A percentile compares a stretch with the other conserved stretches of the same genome.
Evolutionary conservation across 139 green algal genomes (phyloP).

Genomic region (Spirogloea muscicola): DNA sequence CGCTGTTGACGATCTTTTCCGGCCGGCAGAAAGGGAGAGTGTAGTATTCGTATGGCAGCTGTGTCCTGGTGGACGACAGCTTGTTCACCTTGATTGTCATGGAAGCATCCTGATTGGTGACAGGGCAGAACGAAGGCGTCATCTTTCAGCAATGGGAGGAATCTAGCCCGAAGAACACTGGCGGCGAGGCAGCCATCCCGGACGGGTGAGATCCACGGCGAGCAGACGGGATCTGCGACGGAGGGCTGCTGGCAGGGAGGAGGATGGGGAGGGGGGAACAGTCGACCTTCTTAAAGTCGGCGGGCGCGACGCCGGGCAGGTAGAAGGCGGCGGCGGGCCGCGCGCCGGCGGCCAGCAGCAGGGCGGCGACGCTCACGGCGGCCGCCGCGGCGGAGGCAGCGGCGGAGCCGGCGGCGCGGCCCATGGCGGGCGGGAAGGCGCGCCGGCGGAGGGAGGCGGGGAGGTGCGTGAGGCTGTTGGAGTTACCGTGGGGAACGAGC

Average conservation of each 20-base stretch:
- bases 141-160: background rate
- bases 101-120: slow-evolving; percentile 68
- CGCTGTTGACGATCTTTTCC: slow-evolving; percentile 77
- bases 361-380: too few relatives aligned
- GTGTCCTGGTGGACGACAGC: slow-evolving; percentile 85
- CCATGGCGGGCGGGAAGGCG: too few relatives aligned
- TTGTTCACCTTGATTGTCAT: slow-evolving; percentile 95
- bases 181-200: background rate
- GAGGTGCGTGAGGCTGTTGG: too few relatives aligned
- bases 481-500: too few relatives aligned
- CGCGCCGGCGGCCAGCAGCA: too few relatives aligned
- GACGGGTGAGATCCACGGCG: too few relatives aligned
- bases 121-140: slow-evolving; percentile 15
- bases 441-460: too few relatives aligned
- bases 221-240: too few relatives aligned
- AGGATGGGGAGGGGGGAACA: too few relatives aligned
- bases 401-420: too few relatives aligned
- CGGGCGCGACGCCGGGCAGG: slow-evolving; percentile 32
- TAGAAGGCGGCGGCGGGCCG: slow-evolving; percentile 33
- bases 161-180: background rate
- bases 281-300: slow-evolving; percentile 39
- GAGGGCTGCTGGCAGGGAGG: too few relatives aligned
- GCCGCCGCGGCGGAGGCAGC: too few relatives aligned
- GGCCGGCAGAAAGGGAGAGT: slow-evolving; percentile 92
- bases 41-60: slow-evolving; percentile 97